Conservation (phyloP, 2,329 filamentous ascomycete genomes). For the Xylariaceae sp. region DNA sequence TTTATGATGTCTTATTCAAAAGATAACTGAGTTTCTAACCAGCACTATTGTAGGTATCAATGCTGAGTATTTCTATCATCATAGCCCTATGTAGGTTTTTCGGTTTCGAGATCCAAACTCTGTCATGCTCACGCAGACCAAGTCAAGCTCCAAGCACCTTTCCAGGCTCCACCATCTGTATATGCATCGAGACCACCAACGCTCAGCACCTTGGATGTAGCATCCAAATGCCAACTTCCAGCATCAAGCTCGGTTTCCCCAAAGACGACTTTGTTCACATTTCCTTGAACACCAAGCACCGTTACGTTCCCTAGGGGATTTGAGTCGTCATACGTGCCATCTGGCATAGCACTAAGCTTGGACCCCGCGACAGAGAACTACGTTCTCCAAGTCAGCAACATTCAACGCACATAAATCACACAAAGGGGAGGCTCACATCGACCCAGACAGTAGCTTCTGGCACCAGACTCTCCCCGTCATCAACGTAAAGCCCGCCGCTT, state of each 20-base stretch:
- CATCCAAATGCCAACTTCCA: constrained; percentile 45
- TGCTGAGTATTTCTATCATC: too few species aligned
- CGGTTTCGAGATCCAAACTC: too few species aligned
- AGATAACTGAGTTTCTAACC: too few species aligned
- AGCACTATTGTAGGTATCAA: too few species aligned
- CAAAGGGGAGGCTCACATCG: constrained; percentile 30
- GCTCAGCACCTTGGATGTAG: constrained; percentile 43
- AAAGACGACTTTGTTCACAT: constrained; percentile 44
- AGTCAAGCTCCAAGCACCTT: constrained; percentile 50
- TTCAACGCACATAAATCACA: constrained; percentile 24
- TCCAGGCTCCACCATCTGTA: constrained; percentile 56
- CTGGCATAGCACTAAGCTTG: constrained; percentile 28
- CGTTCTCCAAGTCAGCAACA: constrained; percentile 38
- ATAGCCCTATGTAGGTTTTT: too few species aligned
- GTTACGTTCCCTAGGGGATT: constrained; percentile 61
- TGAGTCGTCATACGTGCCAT: constrained; percentile 44
- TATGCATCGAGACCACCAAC: constrained; percentile 46
- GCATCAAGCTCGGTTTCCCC: constrained; percentile 44
- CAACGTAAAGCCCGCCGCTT: constrained; percentile 62
- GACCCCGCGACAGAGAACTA: constrained; percentile 37
- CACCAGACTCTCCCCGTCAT: constrained; percentile 66
- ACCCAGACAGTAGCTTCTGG: constrained; percentile 55
- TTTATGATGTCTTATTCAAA: too few species aligned
- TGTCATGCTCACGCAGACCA: constrained; percentile 35
- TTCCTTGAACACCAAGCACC: constrained; percentile 50